Evolutionary conservation across 2,329 filamentous ascomycete species (phyloP).

Genomic region (Fusarium goolgardi): DNA sequence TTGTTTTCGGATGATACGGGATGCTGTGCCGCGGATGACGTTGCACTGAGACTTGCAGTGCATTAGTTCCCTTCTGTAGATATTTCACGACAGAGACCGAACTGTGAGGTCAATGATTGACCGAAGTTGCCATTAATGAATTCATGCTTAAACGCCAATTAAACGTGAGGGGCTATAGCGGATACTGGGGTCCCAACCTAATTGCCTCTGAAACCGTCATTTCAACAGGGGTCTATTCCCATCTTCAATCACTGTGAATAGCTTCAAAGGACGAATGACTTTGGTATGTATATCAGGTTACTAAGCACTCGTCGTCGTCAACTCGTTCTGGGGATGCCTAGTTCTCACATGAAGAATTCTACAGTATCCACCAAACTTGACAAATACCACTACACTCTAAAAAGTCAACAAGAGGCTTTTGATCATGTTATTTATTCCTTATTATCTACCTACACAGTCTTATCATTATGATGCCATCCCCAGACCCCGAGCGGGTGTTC

Average conservation of each 20-base stretch:
- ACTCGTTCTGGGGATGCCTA: constrained; percentile 5
- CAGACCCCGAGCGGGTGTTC: not conserved
- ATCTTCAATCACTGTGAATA: constrained; percentile 20
- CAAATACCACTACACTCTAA: not conserved
- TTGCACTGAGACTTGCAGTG: constrained; percentile 1
- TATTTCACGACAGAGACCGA: not conserved
- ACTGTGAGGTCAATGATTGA: not conserved
- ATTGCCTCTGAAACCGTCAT: constrained; percentile 33
- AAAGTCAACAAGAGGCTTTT: not conserved
- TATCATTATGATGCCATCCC: not conserved
- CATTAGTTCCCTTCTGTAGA: constrained; percentile 1
- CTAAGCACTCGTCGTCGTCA: not conserved
- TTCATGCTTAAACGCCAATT: not conserved
- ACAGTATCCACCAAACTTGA: not conserved
- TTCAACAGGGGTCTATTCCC: constrained; percentile 17
- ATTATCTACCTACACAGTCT: constrained; percentile 19
- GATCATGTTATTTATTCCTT: not conserved
- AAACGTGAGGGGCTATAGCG: constrained; percentile 10
- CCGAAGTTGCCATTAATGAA: not conserved
- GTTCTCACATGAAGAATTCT: not conserved
- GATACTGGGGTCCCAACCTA: constrained; percentile 25
- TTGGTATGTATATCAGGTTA: not conserved
- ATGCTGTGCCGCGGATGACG: constrained; percentile 7
- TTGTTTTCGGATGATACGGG: constrained; percentile 19
- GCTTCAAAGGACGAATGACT: not conserved